These are phyloP conservation scores for Colletotrichum chrysophilum DNA, from an alignment of 2,329 filamentous ascomycete species.

Conservation along the genomic window DNA sequence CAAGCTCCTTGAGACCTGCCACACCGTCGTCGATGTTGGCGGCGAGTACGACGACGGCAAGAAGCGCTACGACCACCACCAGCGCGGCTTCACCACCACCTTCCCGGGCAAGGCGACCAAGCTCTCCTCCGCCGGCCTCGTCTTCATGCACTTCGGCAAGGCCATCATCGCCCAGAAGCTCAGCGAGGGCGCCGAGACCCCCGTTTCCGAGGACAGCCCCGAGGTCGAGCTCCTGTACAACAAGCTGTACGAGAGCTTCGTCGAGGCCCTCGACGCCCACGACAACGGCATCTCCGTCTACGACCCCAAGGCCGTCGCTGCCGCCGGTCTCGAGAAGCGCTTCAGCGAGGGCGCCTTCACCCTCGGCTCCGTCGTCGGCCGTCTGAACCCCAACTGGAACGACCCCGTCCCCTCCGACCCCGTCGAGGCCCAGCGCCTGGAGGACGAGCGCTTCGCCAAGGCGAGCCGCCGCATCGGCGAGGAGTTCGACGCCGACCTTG, in stretches of 20 bases:
- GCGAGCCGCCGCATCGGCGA: constrained; percentile 87
- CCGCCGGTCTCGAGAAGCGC: constrained; percentile 78
- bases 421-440: constrained; percentile 69
- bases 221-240: constrained; percentile 79
- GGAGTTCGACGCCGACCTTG: constrained; percentile 82
- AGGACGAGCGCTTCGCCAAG: constrained; percentile 79
- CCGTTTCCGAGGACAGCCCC: constrained; percentile 61
- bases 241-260: constrained; percentile 91
- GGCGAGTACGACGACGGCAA: constrained; percentile 82
- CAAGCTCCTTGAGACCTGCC: constrained; percentile 76
- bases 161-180: constrained; percentile 72
- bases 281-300: constrained; percentile 93
- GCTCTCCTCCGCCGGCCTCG: constrained; percentile 90
- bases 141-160: constrained; percentile 94
- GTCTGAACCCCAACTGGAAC: constrained; percentile 84
- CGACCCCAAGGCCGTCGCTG: constrained; percentile 71
- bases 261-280: constrained; percentile 96
- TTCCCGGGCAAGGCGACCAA: constrained; percentile 88
- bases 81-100: constrained; percentile 84
- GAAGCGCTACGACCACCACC: constrained; percentile 95
- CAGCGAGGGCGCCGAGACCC: constrained; percentile 49
- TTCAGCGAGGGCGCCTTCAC: constrained; percentile 85
- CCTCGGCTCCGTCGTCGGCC: constrained; percentile 81
- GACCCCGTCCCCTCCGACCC: constrained; percentile 61
- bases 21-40: constrained; percentile 97